phyloP scores from a whole-genome alignment of 495 filamentous ascomycete genomes.

The Aspergillus ostianus region DNA sequence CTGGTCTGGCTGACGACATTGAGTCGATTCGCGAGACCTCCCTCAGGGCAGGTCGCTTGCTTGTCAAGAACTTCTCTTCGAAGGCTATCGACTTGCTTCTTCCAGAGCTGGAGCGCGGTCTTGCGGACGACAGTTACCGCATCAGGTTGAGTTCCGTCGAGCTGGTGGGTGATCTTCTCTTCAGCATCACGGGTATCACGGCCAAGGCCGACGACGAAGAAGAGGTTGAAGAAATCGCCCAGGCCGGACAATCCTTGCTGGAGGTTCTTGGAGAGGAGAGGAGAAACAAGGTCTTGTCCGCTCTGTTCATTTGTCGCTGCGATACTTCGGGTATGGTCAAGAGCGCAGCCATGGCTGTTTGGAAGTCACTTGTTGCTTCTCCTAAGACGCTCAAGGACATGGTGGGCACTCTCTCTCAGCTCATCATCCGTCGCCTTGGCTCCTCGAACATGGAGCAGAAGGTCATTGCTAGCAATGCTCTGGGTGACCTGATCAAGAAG shows the following conservation, averaged over 20 bases:
- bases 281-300: conserved; percentile 90
- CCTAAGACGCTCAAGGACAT: conserved; percentile 92
- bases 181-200: conserved; percentile 95
- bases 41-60: conserved; percentile 82
- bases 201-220: conserved; percentile 79
- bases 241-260: conserved; percentile 85
- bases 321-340: conserved; percentile 94
- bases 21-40: conserved; percentile 94
- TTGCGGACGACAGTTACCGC: conserved; percentile 93
- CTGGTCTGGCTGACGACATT: conserved; percentile 91
- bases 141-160: conserved; percentile 98
- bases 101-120: conserved; percentile 90
- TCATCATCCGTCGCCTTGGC: conserved; percentile 90
- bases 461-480: conserved; percentile 93
- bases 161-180: conserved; percentile 92
- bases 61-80: conserved; percentile 97
- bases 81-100: conserved; percentile 90
- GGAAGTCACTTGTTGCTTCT: conserved; percentile 94
- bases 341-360: conserved; percentile 84
- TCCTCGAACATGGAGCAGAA: conserved; percentile 98
- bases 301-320: conserved; percentile 94
- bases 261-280: conserved; percentile 95
- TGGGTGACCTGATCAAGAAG: conserved; percentile 95
- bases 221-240: conserved; percentile 72
- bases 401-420: conserved; percentile 86